phyloP scores from a whole-genome alignment of 108 stramenopile species.

The Nannochloropsis gaditana region DNA sequence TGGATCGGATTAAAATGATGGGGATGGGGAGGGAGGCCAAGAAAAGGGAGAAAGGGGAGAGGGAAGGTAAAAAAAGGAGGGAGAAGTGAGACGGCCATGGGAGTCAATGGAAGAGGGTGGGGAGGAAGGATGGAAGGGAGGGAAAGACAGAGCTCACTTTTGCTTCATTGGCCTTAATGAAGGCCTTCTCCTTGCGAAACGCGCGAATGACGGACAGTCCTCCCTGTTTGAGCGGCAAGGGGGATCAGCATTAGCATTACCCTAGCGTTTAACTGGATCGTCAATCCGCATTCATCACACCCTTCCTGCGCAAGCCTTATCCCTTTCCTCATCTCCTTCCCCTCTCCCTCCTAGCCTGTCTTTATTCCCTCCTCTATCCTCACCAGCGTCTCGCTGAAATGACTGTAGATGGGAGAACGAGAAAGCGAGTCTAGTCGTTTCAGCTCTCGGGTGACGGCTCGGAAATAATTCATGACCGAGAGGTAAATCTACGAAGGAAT shows the following conservation, averaged over 20 bases:
- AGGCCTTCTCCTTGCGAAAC: slow-evolving; percentile 40
- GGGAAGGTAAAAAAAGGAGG: too few relatives aligned
- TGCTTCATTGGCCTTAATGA: slow-evolving; percentile 36
- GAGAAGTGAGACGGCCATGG: too few relatives aligned
- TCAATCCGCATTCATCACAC: too few relatives aligned
- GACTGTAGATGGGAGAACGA: slow-evolving; percentile 52
- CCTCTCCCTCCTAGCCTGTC: background rate
- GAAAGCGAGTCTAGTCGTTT: slow-evolving; percentile 50
- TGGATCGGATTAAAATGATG: background rate
- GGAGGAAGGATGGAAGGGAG: background rate
- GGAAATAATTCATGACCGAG: slow-evolving; percentile 42
- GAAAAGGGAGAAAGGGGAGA: too few relatives aligned
- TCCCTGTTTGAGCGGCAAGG: background rate
- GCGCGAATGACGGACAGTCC: slow-evolving; percentile 49
- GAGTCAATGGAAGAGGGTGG: background rate
- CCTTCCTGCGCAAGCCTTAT: background rate
- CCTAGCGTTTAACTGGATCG: too few relatives aligned
- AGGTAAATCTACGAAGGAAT: slow-evolving; percentile 31
- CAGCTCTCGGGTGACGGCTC: slow-evolving; percentile 52
- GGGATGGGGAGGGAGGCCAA: too few relatives aligned
- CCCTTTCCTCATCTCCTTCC: background rate
- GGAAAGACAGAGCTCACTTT: background rate
- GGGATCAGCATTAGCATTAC: too few relatives aligned
- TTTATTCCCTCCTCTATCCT: background rate
- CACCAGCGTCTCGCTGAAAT: slow-evolving; percentile 52